Evolutionary conservation across 2,329 filamentous ascomycete genomes (phyloP).

Genomic region (Shiraia bambusicola): DNA sequence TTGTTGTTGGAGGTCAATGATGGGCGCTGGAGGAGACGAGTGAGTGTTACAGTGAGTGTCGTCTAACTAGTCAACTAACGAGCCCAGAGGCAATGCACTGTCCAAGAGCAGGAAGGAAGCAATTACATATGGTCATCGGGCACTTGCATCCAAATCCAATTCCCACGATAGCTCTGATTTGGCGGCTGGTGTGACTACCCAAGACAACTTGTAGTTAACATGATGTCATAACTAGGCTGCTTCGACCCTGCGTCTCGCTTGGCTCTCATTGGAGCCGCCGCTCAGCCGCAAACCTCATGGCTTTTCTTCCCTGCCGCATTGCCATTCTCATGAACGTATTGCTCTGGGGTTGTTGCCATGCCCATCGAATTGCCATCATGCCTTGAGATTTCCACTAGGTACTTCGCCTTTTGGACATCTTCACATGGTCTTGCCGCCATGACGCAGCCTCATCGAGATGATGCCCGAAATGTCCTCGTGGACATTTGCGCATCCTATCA

Average conservation of each 20-base stretch:
- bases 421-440: background rate
- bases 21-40: conserved; percentile 4
- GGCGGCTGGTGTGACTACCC: conserved; percentile 6
- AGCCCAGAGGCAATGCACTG: conserved; percentile 1
- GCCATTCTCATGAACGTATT: no score
- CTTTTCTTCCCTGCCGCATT: conserved; percentile 3
- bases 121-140: conserved; percentile 14
- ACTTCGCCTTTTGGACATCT: background rate
- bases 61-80: no score
- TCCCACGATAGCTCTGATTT: conserved; percentile 13
- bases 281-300: conserved; percentile 2
- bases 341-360: background rate
- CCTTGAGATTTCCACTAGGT: background rate
- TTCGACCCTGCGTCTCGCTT: conserved; percentile 8
- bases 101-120: conserved; percentile 7
- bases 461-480: conserved; percentile 15
- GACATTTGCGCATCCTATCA: conserved; percentile 14
- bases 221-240: conserved; percentile 14
- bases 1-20: conserved; percentile 4
- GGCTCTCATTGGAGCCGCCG: conserved; percentile 17
- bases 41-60: conserved; percentile 2
- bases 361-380: no score
- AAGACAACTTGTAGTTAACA: conserved; percentile 7
- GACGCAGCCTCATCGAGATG: conserved; percentile 4
- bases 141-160: conserved; percentile 8